Percentiles rank a stretch among this genome's conserved stretches.
Evolutionary conservation across 2,329 filamentous ascomycete genomes (phyloP).

Genomic region (Ceratocystis cubensis): DNA sequence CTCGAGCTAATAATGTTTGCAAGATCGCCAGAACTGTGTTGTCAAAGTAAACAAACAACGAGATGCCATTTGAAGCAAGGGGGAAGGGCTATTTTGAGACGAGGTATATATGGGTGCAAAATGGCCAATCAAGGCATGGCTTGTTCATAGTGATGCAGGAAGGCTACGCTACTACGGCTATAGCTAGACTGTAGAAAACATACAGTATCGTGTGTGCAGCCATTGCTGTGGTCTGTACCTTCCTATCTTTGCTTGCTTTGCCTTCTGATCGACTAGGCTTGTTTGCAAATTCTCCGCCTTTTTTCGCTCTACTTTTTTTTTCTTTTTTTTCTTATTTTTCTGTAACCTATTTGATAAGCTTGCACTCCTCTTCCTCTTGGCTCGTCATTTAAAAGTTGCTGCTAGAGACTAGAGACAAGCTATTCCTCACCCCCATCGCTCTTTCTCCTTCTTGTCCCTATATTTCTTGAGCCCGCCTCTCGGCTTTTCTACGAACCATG

Average conservation of each 20-base stretch:
- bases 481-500: neutral
- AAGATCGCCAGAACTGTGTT: neutral
- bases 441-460: neutral
- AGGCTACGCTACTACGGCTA: too few species aligned
- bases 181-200: too few species aligned
- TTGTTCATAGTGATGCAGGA: too few species aligned
- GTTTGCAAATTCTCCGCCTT: neutral
- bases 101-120: too few species aligned
- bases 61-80: too few species aligned
- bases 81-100: too few species aligned
- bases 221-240: neutral
- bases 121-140: too few species aligned
- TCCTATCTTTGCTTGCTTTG: neutral
- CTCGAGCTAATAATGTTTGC: neutral
- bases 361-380: too few species aligned
- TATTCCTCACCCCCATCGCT: neutral
- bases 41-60: too few species aligned
- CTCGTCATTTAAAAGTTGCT: neutral
- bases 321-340: neutral
- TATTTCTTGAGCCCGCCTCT: neutral
- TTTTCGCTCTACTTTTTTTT: neutral
- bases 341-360: neutral
- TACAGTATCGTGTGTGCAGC: too few species aligned
- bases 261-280: neutral
- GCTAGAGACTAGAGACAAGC: neutral